phyloP scores from a whole-genome alignment of 1,139 yeast genomes.

The Magnusiomyces fungicola region DNA sequence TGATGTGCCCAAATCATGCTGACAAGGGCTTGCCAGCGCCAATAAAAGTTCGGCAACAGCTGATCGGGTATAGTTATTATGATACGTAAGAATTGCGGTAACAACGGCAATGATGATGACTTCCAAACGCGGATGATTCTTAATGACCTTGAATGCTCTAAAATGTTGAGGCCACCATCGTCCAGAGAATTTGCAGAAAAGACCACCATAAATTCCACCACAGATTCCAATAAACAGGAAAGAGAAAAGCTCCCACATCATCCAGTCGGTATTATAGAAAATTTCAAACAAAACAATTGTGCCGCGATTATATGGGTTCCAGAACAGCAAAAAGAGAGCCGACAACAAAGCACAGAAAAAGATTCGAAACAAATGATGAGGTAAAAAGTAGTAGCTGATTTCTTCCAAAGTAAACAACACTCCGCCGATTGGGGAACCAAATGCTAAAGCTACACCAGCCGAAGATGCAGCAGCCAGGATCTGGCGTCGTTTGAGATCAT shows the following conservation, averaged over 20 bases:
- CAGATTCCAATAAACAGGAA: slow-evolving; percentile 47
- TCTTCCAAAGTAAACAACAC: slow-evolving; percentile 60
- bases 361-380: slow-evolving; percentile 50
- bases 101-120: slow-evolving; percentile 42
- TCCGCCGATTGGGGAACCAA: slow-evolving; percentile 66
- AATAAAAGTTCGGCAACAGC: slow-evolving; percentile 49
- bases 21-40: slow-evolving; percentile 49
- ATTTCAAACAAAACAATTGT: slow-evolving; percentile 54
- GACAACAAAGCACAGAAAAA: slow-evolving; percentile 57
- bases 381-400: slow-evolving; percentile 52
- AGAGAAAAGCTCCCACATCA: slow-evolving; percentile 39
- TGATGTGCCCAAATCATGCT: slow-evolving; percentile 12
- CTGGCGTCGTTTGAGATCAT: slow-evolving; percentile 51
- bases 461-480: slow-evolving; percentile 57
- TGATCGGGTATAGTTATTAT: slow-evolving; percentile 48
- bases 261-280: slow-evolving; percentile 51
- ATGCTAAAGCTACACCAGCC: slow-evolving; percentile 65
- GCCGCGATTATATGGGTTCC: slow-evolving; percentile 59
- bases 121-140: slow-evolving; percentile 41
- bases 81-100: slow-evolving; percentile 46
- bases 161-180: slow-evolving; percentile 42
- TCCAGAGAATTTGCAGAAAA: slow-evolving; percentile 42
- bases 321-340: slow-evolving; percentile 47
- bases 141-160: slow-evolving; percentile 33
- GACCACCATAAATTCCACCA: slow-evolving; percentile 55